Base-by-base conservation (phyloP, 106 monocot genomes). In the Acanthochlamys bracteata region DNA sequence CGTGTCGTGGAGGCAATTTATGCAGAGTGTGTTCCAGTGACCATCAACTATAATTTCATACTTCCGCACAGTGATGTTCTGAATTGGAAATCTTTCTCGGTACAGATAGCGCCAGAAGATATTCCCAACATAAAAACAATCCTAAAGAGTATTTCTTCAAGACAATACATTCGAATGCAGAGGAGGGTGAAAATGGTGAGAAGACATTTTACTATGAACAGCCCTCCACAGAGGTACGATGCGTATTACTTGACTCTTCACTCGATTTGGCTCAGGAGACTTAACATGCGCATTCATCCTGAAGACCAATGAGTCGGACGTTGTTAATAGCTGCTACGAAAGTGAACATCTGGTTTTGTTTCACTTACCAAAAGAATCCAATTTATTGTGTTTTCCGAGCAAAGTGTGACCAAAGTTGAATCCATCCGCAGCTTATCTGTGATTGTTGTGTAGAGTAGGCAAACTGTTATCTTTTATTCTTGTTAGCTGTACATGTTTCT, bases 161-260 rank as follows among this genome's bases (percentile, higher is more conserved):
- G 76, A 25, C 82, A 82, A 67, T 96, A 90, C 63, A 82, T 82
- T 51, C 66, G 74, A 71, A 87, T 96, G 95, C 82, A 90, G 74
- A 77, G 81, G 66, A 73, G 86, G 57, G 78, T 85, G 57, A 74
- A 65, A 59, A 33, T 69, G 55, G 90, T 84, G 42, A 84, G 69
- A 71, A 68, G 80, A 59, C 94, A 95, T 45, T 95, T 95, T 61
- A 67, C 84, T 25, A 70, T 89, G 19, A 77, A 57, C 57, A 69
- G 47, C 20, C 73, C 84, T 42, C 90, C 94, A 0, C 21, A 60
- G 51, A 78, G 90, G 60, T 95, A 67, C 53, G 94, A 95, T 57
- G 77, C 86, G 40, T 86, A 73, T 27, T 77, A 90, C 63, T 89
- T 93, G 93, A 83, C 86, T 62, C 85, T 93, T 11, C 93, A 93